Evolutionary conservation across 495 filamentous ascomycete species (phyloP).

Genomic region (Penicillium diatomitis): DNA sequence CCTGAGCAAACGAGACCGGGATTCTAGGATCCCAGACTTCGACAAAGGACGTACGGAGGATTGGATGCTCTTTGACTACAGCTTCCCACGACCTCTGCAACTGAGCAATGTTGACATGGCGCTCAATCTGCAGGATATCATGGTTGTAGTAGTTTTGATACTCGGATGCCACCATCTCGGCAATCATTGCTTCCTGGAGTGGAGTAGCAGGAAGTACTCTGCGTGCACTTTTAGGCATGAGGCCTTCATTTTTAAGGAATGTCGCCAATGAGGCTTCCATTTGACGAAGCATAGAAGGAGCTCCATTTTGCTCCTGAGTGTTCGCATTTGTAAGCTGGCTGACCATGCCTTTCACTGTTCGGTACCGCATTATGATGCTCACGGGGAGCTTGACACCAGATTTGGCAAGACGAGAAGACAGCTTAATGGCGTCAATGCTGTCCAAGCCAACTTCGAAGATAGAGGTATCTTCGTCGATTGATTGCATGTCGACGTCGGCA

Average conservation of each 20-base stretch:
- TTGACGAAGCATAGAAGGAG: conserved; percentile 11
- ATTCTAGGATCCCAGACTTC: conserved; percentile 49
- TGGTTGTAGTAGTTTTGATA: conserved; percentile 75
- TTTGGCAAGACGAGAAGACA: conserved; percentile 55
- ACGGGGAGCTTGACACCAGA: conserved; percentile 50
- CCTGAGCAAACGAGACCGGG: conserved; percentile 51
- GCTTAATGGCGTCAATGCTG: conserved; percentile 78
- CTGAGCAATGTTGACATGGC: conserved; percentile 38
- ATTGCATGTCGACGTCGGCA: conserved; percentile 38
- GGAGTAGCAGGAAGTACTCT: conserved; percentile 62
- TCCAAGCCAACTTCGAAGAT: conserved; percentile 83
- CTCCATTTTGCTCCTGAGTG: conserved; percentile 1
- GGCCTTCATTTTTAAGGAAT: conserved; percentile 19
- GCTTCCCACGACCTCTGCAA: conserved; percentile 51
- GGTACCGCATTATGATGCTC: conserved; percentile 59
- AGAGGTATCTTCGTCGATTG: conserved; percentile 46
- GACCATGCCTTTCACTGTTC: conserved; percentile 50
- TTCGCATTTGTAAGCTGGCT: conserved; percentile 9
- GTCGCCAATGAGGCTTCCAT: conserved; percentile 24
- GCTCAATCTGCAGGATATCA: conserved; percentile 53
- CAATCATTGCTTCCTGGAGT: conserved; percentile 77
- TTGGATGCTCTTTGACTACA: conserved; percentile 49
- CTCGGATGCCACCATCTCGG: conserved; percentile 60
- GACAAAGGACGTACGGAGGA: conserved; percentile 63
- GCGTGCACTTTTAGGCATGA: conserved; percentile 29